Evolutionary conservation across 495 filamentous ascomycete species (phyloP).

Genomic region (Hypoxylon perforatum): DNA sequence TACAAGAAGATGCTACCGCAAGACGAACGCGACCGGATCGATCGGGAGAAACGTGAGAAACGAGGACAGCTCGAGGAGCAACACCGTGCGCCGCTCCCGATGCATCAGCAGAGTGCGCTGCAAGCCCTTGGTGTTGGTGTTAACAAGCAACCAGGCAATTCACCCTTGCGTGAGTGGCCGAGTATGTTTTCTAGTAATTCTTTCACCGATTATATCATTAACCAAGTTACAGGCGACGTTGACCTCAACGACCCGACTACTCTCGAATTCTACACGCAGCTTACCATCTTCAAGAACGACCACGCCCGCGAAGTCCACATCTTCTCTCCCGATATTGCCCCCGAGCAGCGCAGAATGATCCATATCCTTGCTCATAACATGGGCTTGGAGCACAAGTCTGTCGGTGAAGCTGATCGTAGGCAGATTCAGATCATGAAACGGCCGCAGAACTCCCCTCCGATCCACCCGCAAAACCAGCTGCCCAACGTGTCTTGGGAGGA

Average conservation of each 20-base stretch:
- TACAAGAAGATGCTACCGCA: constrained; percentile 99
- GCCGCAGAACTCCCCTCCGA: constrained; percentile 69
- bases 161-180: constrained; percentile 48
- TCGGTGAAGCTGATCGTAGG: constrained; percentile 84
- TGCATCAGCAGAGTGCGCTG: constrained; percentile 86
- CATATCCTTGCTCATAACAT: constrained; percentile 96
- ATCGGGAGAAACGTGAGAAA: constrained; percentile 96
- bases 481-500: constrained; percentile 76
- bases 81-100: constrained; percentile 72
- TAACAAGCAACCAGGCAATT: constrained; percentile 47
- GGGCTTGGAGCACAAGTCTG: constrained; percentile 88
- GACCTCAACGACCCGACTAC: constrained; percentile 93
- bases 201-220: constrained; percentile 10
- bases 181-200: constrained; percentile 6
- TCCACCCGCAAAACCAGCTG: constrained; percentile 70
- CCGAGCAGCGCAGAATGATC: constrained; percentile 85
- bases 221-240: constrained; percentile 64
- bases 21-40: constrained; percentile 93
- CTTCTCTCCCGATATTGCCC: constrained; percentile 82
- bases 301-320: constrained; percentile 78
- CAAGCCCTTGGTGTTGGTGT: constrained; percentile 78
- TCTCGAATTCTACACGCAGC: constrained; percentile 86
- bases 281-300: constrained; percentile 89
- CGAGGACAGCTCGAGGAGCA: constrained; percentile 97
- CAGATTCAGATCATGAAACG: constrained; percentile 87